phyloP scores from a whole-genome alignment of 2,329 filamentous ascomycete species.

The Lecanicillium sp. region DNA sequence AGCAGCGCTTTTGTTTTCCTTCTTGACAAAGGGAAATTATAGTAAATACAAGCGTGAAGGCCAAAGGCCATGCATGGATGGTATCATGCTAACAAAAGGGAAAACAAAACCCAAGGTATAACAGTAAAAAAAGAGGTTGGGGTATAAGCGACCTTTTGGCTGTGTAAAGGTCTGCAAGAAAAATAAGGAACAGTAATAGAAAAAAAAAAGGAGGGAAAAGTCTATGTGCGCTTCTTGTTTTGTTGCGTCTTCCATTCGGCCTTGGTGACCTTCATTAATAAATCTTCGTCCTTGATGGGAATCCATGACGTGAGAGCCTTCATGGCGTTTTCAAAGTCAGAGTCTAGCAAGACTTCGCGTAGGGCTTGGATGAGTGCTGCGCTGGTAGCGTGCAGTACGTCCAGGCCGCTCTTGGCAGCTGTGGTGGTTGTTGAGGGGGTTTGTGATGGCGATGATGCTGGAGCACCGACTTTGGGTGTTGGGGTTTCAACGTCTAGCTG shows the following conservation, averaged over 20 bases:
- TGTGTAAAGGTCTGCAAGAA: no score
- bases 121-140: background rate
- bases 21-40: no score
- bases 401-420: constrained; percentile 47
- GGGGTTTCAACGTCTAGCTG: constrained; percentile 12
- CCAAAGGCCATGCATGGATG: no score
- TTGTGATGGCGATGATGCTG: constrained; percentile 2
- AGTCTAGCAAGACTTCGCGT: constrained; percentile 78
- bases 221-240: constrained; percentile 33
- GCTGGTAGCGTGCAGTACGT: constrained; percentile 82
- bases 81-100: no score
- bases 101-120: no score
- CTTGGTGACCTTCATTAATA: constrained; percentile 83
- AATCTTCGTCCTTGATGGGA: constrained; percentile 86
- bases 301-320: constrained; percentile 93
- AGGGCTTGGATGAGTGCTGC: constrained; percentile 88
- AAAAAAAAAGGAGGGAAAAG: background rate
- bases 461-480: background rate
- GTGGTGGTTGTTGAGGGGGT: constrained; percentile 12
- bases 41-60: no score
- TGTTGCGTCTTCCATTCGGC: constrained; percentile 72
- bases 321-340: constrained; percentile 97
- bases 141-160: background rate
- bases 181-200: constrained; percentile 3
- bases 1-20: no score